These are phyloP conservation scores for Desmodesmus armatus DNA, from an alignment of 139 green algal species.

Conservation along the genomic window DNA sequence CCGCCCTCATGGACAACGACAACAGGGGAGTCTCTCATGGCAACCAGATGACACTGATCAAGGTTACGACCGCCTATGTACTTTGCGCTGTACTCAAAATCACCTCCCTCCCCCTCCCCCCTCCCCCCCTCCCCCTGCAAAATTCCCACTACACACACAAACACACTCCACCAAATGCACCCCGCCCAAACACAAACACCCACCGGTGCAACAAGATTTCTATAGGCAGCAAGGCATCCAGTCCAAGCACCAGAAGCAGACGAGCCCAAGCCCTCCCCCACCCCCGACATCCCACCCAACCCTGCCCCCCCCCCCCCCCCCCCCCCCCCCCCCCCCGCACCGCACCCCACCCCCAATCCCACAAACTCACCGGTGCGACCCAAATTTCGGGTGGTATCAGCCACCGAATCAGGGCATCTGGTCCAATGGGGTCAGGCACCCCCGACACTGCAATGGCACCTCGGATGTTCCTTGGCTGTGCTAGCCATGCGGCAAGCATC, in stretches of 20 bases:
- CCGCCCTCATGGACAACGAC: no score
- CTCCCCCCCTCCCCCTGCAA: no score
- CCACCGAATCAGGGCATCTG: conserved; percentile 19
- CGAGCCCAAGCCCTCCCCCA: neutral
- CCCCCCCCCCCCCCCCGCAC: neutral
- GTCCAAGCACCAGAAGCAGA: neutral
- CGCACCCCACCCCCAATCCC: neutral
- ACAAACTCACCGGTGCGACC: neutral
- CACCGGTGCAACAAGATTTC: no score
- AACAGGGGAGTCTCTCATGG: no score
- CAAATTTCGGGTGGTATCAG: conserved; percentile 10
- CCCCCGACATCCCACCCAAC: neutral
- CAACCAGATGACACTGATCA: no score
- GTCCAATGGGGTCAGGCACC: conserved; percentile 25
- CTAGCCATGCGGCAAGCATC: conserved; percentile 8
- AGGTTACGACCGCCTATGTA: no score
- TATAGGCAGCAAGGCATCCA: neutral
- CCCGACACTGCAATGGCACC: conserved; percentile 1
- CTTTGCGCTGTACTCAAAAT: no score
- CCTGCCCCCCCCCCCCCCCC: neutral
- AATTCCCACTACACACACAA: no score
- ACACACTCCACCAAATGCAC: no score
- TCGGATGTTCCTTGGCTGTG: neutral
- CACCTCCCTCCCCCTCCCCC: no score
- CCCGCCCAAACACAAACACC: no score